Conservation (phyloP, 306 rosid species). For the Bauhinia variegata region DNA sequence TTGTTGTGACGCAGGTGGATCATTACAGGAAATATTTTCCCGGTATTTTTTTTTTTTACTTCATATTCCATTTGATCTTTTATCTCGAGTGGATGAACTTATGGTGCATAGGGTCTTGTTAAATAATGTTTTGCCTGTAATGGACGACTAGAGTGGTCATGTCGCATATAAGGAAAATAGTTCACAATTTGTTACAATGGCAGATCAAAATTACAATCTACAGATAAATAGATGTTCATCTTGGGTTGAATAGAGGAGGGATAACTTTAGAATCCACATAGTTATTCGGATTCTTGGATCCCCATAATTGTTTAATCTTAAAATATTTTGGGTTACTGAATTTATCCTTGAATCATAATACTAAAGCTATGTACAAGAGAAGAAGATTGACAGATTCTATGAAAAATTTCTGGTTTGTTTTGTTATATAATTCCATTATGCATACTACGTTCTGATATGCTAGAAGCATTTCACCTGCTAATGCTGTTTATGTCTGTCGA, state of each 20-base stretch:
- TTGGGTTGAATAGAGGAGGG: slow-evolving; percentile 51
- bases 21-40: slow-evolving; percentile 46
- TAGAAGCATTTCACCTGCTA: not conserved
- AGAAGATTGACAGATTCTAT: slow-evolving; percentile 28
- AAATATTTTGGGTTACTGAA: slow-evolving; percentile 34
- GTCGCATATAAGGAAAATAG: slow-evolving; percentile 35
- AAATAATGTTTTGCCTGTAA: slow-evolving; percentile 41
- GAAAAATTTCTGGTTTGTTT: slow-evolving; percentile 34
- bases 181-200: slow-evolving; percentile 46
- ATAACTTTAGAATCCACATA: slow-evolving; percentile 39
- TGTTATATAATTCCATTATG: slow-evolving; percentile 8
- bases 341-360: slow-evolving; percentile 31
- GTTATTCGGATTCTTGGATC: slow-evolving; percentile 42
- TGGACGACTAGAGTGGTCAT: slow-evolving; percentile 36
- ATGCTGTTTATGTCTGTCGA: not conserved
- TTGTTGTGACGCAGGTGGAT: slow-evolving; percentile 54
- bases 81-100: slow-evolving; percentile 49
- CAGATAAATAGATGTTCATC: slow-evolving; percentile 52
- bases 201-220: slow-evolving; percentile 42
- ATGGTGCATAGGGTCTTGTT: slow-evolving; percentile 46
- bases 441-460: not conserved
- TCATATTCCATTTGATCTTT: slow-evolving; percentile 43
- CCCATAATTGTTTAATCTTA: slow-evolving; percentile 38
- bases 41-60: slow-evolving; percentile 38
- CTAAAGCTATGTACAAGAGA: slow-evolving; percentile 36